These are phyloP conservation scores for Fragaria nilgerrensis DNA, from an alignment of 306 rosid genomes.

Conservation along the genomic window DNA sequence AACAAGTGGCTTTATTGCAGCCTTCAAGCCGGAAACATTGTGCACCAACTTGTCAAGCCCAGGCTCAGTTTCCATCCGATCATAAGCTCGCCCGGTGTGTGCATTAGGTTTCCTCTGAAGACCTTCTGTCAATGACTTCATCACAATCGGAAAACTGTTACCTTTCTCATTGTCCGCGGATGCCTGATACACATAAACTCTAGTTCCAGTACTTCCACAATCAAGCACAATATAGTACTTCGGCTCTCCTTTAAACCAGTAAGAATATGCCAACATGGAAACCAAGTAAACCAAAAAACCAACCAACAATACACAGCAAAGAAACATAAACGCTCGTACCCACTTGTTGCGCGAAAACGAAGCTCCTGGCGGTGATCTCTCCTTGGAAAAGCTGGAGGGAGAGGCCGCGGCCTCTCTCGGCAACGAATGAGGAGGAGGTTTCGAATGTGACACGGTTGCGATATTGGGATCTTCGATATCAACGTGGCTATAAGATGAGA, in stretches of 20 bases:
- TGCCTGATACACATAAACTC: conserved; percentile 73
- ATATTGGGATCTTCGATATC: conserved; percentile 26
- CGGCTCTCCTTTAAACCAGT: conserved; percentile 61
- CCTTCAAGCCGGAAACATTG: conserved; percentile 58
- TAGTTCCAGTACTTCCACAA: conserved; percentile 89
- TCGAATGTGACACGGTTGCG: conserved; percentile 22
- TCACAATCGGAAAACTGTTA: conserved; percentile 59
- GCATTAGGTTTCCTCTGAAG: conserved; percentile 35
- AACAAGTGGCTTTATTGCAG: conserved; percentile 70
- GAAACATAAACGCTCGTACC: conserved; percentile 41
- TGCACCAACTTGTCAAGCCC: conserved; percentile 80
- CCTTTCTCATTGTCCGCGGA: conserved; percentile 39
- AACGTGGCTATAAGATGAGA: conserved; percentile 50
- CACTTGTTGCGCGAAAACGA: conserved; percentile 49
- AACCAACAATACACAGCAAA: conserved; percentile 42
- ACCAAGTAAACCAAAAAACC: conserved; percentile 51
- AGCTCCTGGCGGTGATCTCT: conserved; percentile 40
- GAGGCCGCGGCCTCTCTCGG: conserved; percentile 36
- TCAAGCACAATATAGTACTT: conserved; percentile 83
- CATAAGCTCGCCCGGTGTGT: conserved; percentile 71
- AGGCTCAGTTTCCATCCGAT: conserved; percentile 93
- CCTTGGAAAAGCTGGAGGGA: conserved; percentile 59
- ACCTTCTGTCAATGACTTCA: conserved; percentile 41
- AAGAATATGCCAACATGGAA: conserved; percentile 49
- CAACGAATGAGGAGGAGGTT: conserved; percentile 38